Conservation (phyloP, 192 early-diverging fungal species). For the Gorgonomyces haynaldii region DNA sequence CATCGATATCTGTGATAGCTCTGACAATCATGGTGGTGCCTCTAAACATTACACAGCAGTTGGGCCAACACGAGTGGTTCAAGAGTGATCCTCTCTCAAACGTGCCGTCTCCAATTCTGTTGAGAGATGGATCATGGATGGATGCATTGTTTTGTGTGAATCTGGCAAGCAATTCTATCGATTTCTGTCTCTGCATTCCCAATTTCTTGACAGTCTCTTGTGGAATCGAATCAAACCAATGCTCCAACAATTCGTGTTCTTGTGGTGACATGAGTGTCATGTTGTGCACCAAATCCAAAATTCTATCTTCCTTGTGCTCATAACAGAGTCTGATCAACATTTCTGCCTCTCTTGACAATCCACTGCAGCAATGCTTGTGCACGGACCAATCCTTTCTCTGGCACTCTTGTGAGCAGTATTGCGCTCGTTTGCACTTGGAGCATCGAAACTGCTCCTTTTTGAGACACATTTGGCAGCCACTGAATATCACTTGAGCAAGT, state of each 20-base stretch:
- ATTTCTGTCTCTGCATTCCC: neutral
- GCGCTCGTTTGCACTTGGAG: too few relatives aligned
- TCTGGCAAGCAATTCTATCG: neutral
- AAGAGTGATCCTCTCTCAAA: conserved; percentile 1
- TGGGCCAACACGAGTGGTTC: conserved; percentile 4
- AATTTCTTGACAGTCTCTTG: neutral
- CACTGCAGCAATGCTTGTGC: neutral
- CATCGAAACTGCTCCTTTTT: too few relatives aligned
- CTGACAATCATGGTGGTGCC: neutral
- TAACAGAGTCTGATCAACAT: neutral
- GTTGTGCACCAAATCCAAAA: neutral
- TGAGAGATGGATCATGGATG: neutral
- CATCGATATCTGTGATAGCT: neutral
- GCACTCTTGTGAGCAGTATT: too few relatives aligned
- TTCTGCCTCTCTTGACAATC: neutral
- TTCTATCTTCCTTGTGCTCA: neutral
- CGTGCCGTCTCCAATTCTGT: neutral
- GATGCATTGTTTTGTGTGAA: neutral
- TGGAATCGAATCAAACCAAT: neutral
- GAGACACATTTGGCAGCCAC: too few relatives aligned
- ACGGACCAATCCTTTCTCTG: neutral
- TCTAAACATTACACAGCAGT: neutral
- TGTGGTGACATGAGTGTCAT: neutral
- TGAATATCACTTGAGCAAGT: too few relatives aligned
- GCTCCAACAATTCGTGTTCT: neutral